Evolutionary conservation across 345 rosid genomes (phyloP).

Genomic region (Moricandia arvensis): DNA sequence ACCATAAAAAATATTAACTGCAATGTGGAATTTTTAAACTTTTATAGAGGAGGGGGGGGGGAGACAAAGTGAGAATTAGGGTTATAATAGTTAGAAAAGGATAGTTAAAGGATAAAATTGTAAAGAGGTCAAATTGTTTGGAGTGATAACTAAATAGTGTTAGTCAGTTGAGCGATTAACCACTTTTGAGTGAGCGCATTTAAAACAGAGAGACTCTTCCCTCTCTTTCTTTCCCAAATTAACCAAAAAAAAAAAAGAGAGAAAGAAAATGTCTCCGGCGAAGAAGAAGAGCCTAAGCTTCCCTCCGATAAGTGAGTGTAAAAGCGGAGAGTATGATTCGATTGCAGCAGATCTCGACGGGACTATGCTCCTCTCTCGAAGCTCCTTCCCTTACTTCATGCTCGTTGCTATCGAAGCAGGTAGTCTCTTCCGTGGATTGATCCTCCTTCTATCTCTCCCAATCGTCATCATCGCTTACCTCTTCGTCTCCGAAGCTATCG

Average conservation of each 20-base stretch:
- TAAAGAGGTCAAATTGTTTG: not conserved
- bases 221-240: slow-evolving; percentile 31
- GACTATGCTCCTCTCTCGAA: slow-evolving; percentile 68
- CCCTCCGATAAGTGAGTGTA: slow-evolving; percentile 58
- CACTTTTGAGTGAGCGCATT: slow-evolving; percentile 39
- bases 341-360: slow-evolving; percentile 98
- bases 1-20: not conserved
- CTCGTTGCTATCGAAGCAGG: slow-evolving; percentile 95
- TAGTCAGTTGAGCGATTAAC: not conserved
- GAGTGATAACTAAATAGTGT: not conserved
- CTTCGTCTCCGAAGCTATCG: slow-evolving; percentile 81
- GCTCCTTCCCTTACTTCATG: slow-evolving; percentile 94
- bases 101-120: slow-evolving; percentile 11
- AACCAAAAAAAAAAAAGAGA: not conserved
- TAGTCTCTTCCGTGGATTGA: slow-evolving; percentile 76
- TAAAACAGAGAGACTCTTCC: slow-evolving; percentile 49
- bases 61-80: not conserved
- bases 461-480: slow-evolving; percentile 69
- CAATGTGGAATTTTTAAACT: not conserved
- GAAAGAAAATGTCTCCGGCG: slow-evolving; percentile 40
- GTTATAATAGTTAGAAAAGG: not conserved
- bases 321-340: slow-evolving; percentile 49
- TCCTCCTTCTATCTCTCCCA: slow-evolving; percentile 77
- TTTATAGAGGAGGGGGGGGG: no score
- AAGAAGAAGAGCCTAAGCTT: slow-evolving; percentile 38